phyloP scores from a whole-genome alignment of 805 yeast species.

The Candida fluviatilis region DNA sequence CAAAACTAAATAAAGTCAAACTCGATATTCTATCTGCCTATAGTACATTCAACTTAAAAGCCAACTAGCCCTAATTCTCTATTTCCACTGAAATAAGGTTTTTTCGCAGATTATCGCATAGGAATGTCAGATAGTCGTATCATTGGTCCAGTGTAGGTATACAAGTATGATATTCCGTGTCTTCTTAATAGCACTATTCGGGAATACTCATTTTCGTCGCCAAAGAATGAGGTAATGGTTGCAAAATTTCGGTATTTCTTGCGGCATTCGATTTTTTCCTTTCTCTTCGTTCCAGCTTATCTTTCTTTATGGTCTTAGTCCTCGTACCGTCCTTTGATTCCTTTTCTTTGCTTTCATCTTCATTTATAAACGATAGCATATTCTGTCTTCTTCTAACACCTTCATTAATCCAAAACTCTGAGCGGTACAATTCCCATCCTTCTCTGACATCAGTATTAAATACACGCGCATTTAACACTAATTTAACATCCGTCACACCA shows the following conservation, averaged over 20 bases:
- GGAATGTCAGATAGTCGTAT: no score
- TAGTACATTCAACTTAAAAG: no score
- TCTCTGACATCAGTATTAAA: slow-evolving; percentile 82
- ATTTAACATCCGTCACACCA: slow-evolving; percentile 73
- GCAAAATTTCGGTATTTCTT: background rate
- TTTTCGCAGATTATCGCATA: no score
- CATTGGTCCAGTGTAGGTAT: no score
- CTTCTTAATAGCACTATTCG: no score
- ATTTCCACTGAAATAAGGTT: no score
- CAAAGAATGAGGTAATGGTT: background rate
- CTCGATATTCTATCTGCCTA: no score
- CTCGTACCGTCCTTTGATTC: slow-evolving; percentile 16
- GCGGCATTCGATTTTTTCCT: slow-evolving; percentile 22
- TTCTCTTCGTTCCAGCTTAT: slow-evolving; percentile 38
- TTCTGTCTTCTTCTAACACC: slow-evolving; percentile 54
- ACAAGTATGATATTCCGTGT: no score
- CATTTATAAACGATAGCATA: slow-evolving; percentile 27
- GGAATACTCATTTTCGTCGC: no score
- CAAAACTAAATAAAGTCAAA: no score
- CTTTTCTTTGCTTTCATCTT: slow-evolving; percentile 2
- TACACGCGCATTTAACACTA: slow-evolving; percentile 75
- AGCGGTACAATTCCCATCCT: slow-evolving; percentile 91
- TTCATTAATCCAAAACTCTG: slow-evolving; percentile 90
- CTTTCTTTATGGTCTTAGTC: slow-evolving; percentile 28
- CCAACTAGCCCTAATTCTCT: no score